phyloP scores from a whole-genome alignment of 441 rosid species.

The Arabidopsis lyrata region DNA sequence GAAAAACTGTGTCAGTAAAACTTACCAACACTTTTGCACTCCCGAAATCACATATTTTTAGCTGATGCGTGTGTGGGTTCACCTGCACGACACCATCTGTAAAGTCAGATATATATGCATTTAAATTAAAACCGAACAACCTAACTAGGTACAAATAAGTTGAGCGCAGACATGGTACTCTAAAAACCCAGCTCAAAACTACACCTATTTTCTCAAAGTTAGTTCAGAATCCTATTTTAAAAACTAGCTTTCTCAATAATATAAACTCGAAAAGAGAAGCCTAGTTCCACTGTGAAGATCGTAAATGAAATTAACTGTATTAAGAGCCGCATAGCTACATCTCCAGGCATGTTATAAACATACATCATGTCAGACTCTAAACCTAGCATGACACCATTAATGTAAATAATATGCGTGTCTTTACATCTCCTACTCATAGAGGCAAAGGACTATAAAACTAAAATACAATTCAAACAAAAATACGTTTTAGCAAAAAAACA shows the following conservation, averaged over 20 bases:
- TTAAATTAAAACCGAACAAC: neutral
- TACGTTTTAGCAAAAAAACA: conserved; percentile 12
- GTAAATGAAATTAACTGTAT: conserved; percentile 12
- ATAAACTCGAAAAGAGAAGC: conserved; percentile 19
- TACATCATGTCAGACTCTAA: conserved; percentile 20
- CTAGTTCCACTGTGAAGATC: neutral
- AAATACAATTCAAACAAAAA: neutral
- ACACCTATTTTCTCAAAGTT: neutral
- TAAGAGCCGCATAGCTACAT: conserved; percentile 13
- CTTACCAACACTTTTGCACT: conserved; percentile 98
- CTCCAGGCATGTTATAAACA: conserved; percentile 12
- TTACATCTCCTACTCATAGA: conserved; percentile 3
- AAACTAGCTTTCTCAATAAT: neutral
- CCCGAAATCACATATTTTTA: conserved; percentile 97
- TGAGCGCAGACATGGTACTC: conserved; percentile 3
- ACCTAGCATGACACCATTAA: conserved; percentile 15
- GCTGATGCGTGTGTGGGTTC: conserved; percentile 96
- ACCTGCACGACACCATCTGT: conserved; percentile 61
- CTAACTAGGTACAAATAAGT: neutral
- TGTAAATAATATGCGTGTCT: conserved; percentile 1
- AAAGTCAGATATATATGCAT: conserved; percentile 31
- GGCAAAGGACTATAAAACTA: neutral
- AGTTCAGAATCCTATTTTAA: conserved; percentile 22
- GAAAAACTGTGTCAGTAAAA: conserved; percentile 23
- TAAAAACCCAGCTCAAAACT: conserved; percentile 10